Evolutionary conservation across 495 filamentous ascomycete species (phyloP), one percentile per base, ranked within the genome.

Genomic region (Mycothermus thermophilus): DNA sequence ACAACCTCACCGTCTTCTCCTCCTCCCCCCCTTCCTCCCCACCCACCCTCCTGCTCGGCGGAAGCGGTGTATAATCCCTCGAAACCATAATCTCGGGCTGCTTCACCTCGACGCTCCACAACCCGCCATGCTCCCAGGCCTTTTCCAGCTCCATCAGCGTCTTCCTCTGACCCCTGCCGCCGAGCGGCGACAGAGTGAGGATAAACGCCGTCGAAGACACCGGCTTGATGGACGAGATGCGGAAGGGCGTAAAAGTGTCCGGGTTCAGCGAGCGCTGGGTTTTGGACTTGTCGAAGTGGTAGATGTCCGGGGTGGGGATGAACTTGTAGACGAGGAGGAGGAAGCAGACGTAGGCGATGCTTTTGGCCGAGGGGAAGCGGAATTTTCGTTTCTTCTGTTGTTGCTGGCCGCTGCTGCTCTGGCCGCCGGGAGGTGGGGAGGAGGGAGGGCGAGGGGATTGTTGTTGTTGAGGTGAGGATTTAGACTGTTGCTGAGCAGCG

Each of bases 21-120:
- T 55, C 38, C 5, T 80, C 67, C 40, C 77, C 73, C 8, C n/a
- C 13, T 12, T 73, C 72, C 14, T 67, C 26, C 12, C 15, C 20
- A 4, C 26, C 26, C 15, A 4, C 26, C 19, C 8, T 17, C 25
- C 31, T 25, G 12, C 24, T 21, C 8, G 73, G 60, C 0, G 90
- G 88, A 1, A 96, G 59, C 0, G 88, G 85, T 8, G 90, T 95
- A 54, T 97, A 97, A 12, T 78, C 72, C 33, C 90, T 60, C 24
- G 81, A 79, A 30, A 97, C 88, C 50, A 93, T 84, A 33, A 95
- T 46, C 49, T 92, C 75, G 7, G 90, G 90, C 55, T 97, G 88
- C 54, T 93, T 93, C 47, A 93, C 67, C 67, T 93, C 82, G 11
- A 95, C 77, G 39, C 78, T 83, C 77, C 84, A 87, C 24, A 90